Base-by-base conservation (phyloP, 1,284 basidiomycete genomes). In the Sanghuangporus baumii region DNA sequence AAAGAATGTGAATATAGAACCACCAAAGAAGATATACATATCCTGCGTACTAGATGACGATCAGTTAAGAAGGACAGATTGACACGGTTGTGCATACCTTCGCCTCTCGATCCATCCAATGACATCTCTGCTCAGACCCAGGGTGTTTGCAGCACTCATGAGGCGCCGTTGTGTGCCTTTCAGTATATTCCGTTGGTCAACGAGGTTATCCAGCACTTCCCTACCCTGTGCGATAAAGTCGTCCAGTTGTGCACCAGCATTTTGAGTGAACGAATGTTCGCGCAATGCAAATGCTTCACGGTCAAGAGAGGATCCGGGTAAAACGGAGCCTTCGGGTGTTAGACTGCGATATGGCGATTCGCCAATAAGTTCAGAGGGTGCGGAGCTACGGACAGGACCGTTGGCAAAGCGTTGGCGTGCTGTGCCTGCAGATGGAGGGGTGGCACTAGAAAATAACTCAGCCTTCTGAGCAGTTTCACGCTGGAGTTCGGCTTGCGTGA, bases 41-140 rank as follows among this genome's bases (percentile, higher is more conserved):
- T 98, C 95, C 74, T 96, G 94, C 46, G 88, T 93, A 72, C 93
- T 95, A 71, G 18, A 36, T 61, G 68, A 67, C 57, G 9, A 16
- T 55, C 41, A 59, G 18, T 9, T 54, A 36, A 41, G 55, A 26
- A 18, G 37, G 50, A 26, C 60, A 40, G n/a, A 37, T 37, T 43
- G 20, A 56, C 36, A 55, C 6, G 73, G 78, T 58, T 59, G 36
- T 20, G 75, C 79, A 70, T 70, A 93, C 88, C 93, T 96, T 73
- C 95, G 80, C 68, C 88, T 83, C 72, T 98, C 96, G 67, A 98
- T 94, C 92, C 94, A 98, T 2, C 91, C 87, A 73, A 98, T 97
- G 26, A 96, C 94, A 72, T 96, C 85, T 66, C 94, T 81, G 72
- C 93, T 94, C 69, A 98, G 76, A 0, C 96, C 96, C 55, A 98